Percentiles rank a stretch among this genome's conserved stretches.
Conservation (phyloP, 345 rosid genomes). For the Luvunga scandens region DNA sequence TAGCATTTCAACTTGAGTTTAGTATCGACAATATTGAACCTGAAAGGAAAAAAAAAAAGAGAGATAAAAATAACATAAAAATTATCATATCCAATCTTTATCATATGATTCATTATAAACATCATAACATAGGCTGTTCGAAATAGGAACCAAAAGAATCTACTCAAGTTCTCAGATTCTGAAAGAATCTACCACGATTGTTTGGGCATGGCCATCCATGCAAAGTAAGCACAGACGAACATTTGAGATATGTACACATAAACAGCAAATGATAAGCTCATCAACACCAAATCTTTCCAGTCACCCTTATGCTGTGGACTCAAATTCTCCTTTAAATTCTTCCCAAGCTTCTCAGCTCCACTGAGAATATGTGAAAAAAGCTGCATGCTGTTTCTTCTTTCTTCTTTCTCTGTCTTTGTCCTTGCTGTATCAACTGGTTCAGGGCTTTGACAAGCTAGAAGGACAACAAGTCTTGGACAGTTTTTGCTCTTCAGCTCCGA, state of each 20-base stretch:
- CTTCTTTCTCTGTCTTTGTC: constrained; percentile 29
- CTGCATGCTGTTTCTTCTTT: constrained; percentile 14
- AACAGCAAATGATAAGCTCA: constrained; percentile 83
- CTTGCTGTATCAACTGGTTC: constrained; percentile 22
- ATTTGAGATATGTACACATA: constrained; percentile 77
- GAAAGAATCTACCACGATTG: constrained; percentile 50
- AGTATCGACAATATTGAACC: background rate
- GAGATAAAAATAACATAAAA: background rate
- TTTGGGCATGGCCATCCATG: constrained; percentile 60
- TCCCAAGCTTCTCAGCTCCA: constrained; percentile 32
- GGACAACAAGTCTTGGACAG: constrained; percentile 1
- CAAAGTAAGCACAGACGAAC: constrained; percentile 74
- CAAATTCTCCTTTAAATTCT: constrained; percentile 36
- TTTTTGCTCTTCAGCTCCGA: constrained; percentile 12
- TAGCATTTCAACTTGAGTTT: background rate
- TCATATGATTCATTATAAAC: background rate
- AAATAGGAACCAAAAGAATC: background rate
- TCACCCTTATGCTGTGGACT: constrained; percentile 71
- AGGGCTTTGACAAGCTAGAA: constrained; percentile 25
- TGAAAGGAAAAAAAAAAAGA: background rate
- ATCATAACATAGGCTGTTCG: background rate
- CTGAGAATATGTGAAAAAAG: constrained; percentile 10
- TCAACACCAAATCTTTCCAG: constrained; percentile 69
- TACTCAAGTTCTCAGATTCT: background rate
- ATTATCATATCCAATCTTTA: background rate